These are phyloP conservation scores for Iris macrosiphon DNA, from an alignment of 106 monocot genomes.

Conservation along the genomic window DNA sequence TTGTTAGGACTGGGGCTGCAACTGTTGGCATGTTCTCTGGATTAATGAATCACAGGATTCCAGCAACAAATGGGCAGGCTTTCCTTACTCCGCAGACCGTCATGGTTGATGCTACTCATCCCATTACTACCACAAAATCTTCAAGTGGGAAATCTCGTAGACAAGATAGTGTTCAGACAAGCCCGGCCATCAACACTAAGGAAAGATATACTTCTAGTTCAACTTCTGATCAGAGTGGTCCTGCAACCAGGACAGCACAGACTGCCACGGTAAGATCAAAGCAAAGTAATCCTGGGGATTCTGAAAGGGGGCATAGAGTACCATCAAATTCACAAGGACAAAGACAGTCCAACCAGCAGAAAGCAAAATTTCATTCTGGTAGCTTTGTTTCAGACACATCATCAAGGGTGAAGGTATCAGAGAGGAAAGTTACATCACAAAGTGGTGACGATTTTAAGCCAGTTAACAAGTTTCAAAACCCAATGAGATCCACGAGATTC, in stretches of 20 bases:
- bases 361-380: slow-evolving; percentile 26
- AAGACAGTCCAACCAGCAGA: slow-evolving; percentile 14
- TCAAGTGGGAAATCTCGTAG: slow-evolving; percentile 33
- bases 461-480: slow-evolving; percentile 25
- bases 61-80: slow-evolving; percentile 9
- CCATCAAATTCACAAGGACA: slow-evolving; percentile 13
- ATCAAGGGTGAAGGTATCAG: slow-evolving; percentile 7
- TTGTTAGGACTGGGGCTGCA: slow-evolving; percentile 24
- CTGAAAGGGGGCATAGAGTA: slow-evolving; percentile 4
- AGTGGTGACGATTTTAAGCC: background rate
- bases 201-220: slow-evolving; percentile 15
- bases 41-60: slow-evolving; percentile 21
- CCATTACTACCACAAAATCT: slow-evolving; percentile 13
- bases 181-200: slow-evolving; percentile 15
- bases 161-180: slow-evolving; percentile 16
- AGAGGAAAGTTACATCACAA: background rate
- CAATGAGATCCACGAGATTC: slow-evolving; percentile 19
- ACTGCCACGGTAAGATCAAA: slow-evolving; percentile 12
- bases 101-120: slow-evolving; percentile 12
- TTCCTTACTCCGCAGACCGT: slow-evolving; percentile 10
- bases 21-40: slow-evolving; percentile 32
- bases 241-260: slow-evolving; percentile 8
- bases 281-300: slow-evolving; percentile 23
- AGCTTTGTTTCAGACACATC: slow-evolving; percentile 14
- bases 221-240: slow-evolving; percentile 7